These are phyloP conservation scores for Ceratobasidium sp. DNA, from an alignment of 1,284 basidiomycete species.

Conservation along the genomic window DNA sequence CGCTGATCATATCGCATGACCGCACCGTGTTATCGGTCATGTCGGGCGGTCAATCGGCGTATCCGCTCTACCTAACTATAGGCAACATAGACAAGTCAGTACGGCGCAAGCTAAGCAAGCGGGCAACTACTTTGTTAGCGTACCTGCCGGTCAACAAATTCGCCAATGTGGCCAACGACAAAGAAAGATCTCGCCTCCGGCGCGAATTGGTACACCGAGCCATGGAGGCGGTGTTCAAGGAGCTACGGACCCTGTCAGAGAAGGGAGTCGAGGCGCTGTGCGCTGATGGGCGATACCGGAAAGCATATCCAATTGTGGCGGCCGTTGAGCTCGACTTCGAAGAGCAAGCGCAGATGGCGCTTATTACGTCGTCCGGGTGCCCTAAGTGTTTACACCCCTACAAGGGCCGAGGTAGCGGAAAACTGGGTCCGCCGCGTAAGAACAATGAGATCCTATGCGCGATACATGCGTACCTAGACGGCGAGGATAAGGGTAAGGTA, in stretches of 20 bases:
- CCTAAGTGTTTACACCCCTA: conserved; percentile 8
- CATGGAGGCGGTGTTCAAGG: conserved; percentile 2
- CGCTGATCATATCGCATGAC: conserved; percentile 24
- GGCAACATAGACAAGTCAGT: conserved; percentile 46
- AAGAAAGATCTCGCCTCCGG: background rate
- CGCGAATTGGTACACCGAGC: conserved; percentile 17
- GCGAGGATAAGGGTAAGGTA: no score
- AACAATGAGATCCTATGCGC: conserved; percentile 23
- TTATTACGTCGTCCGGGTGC: background rate
- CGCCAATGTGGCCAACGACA: background rate
- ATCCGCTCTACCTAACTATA: conserved; percentile 35
- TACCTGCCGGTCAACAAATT: conserved; percentile 45
- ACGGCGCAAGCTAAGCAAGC: conserved; percentile 19
- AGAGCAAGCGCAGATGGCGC: conserved; percentile 9
- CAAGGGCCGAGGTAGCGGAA: background rate
- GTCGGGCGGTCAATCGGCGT: background rate
- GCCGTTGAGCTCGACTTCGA: conserved; percentile 7
- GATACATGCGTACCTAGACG: background rate
- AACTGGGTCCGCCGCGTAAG: background rate
- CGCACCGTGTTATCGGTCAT: conserved; percentile 3
- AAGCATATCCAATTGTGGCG: background rate
- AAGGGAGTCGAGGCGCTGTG: conserved; percentile 11
- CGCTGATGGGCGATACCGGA: conserved; percentile 26
- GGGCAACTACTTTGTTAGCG: conserved; percentile 41
- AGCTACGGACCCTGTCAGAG: conserved; percentile 1